Conservation (phyloP, 208 protist genomes). For the Crithidia fasciculata region DNA sequence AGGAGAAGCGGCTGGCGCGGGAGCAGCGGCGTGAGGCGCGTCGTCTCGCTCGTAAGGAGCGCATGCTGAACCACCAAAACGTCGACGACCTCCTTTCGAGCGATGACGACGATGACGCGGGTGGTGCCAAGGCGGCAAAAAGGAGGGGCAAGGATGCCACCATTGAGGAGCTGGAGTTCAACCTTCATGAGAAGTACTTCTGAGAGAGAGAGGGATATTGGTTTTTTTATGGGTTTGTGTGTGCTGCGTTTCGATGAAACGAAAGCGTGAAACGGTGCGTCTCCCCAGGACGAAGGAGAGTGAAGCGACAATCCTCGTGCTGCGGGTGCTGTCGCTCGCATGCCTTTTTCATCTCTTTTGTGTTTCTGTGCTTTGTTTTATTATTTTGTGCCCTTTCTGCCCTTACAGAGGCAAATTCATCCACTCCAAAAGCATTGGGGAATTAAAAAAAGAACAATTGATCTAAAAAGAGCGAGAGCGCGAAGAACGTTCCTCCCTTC, state of each 20-base stretch:
- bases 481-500: too few relatives aligned
- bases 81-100: constrained; percentile 32
- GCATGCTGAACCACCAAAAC: constrained; percentile 33
- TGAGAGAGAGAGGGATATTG: background rate
- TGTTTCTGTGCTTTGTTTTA: background rate
- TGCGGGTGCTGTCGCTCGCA: too few relatives aligned
- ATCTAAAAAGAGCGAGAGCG: background rate
- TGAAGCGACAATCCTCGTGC: too few relatives aligned
- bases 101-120: constrained; percentile 38
- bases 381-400: too few relatives aligned
- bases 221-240: background rate
- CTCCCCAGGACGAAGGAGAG: too few relatives aligned
- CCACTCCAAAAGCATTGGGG: background rate
- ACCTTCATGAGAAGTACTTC: constrained; percentile 37
- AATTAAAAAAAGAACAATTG: background rate
- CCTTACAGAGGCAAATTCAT: background rate
- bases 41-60: constrained; percentile 42
- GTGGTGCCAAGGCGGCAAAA: constrained; percentile 22
- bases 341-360: too few relatives aligned
- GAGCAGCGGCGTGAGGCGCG: constrained; percentile 44
- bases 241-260: background rate
- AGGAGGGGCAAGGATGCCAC: constrained; percentile 34
- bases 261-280: background rate
- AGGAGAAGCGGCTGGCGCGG: constrained; percentile 34
- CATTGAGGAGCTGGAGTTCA: constrained; percentile 43